These are phyloP conservation scores for Penicillium palitans DNA, from an alignment of 2,329 filamentous ascomycete genomes.

Conservation along the genomic window DNA sequence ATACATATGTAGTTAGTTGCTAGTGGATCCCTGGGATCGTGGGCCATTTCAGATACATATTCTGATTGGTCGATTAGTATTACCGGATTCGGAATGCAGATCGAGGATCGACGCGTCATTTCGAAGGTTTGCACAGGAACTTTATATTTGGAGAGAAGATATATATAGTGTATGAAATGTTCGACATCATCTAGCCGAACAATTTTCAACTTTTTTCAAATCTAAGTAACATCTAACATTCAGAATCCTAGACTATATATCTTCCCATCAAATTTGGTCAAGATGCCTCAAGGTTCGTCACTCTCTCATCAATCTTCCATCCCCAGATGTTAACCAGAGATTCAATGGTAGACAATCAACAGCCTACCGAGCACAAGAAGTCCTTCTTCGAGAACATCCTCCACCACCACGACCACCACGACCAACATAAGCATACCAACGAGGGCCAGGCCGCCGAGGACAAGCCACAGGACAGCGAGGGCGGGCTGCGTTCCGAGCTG, in stretches of 20 bases:
- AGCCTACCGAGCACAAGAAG: neutral
- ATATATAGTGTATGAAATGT: neutral
- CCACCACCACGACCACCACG: neutral
- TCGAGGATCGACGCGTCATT: neutral
- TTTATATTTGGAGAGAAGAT: neutral
- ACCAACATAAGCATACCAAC: neutral
- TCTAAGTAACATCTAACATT: neutral
- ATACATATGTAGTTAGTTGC: no score
- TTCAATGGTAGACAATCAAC: slow-evolving; percentile 32
- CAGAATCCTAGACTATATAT: neutral
- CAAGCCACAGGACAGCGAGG: neutral
- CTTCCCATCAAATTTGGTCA: neutral
- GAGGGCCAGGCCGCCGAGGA: neutral
- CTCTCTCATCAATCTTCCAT: neutral
- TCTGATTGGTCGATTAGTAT: neutral
- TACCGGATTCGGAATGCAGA: neutral
- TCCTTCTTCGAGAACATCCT: neutral
- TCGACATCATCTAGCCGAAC: neutral
- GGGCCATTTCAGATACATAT: neutral
- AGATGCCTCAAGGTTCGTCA: neutral
- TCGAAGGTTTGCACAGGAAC: neutral
- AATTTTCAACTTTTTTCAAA: no score
- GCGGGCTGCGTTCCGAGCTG: neutral
- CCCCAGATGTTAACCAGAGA: neutral
- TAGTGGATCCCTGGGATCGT: no score